Base-by-base conservation (phyloP, 768 basidiomycete species). In the Lactifluus echinatus region DNA sequence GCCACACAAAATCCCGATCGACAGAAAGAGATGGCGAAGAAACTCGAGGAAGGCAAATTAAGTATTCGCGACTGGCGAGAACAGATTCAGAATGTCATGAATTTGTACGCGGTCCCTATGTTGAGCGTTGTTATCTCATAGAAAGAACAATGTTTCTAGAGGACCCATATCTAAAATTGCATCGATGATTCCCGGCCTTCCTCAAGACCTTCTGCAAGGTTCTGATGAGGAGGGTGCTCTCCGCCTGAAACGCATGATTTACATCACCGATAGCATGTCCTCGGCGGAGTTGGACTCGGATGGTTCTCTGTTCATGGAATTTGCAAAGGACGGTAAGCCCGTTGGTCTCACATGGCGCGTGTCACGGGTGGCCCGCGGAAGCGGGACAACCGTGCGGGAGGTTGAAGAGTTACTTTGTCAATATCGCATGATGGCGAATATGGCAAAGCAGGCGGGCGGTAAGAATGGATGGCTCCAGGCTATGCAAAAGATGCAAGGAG, bases 111-210 rank as follows among this genome's bases (percentile, higher is more conserved):
- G n/a, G 36, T 51, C 49, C 49, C 37, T 49, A 47, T 59, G n/a
- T 11, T 59, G 57, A 34, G 66, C 43, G 46, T 64, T 54, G 48
- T 49, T 53, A 39, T 49, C 29, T 56, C 29, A 47, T 15, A 50
- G 46, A 19, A 57, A 44, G 21, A 58, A 15, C 54, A 62, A 23
- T 36, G 12, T 29, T 59, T 62, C 8, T 66, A 96, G 94, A 91
- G 96, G 96, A n/a, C 94, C 96, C 8, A 83, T 99, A 53, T 92
- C 89, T 67, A 99, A 99, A 73, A 94, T 99, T 66, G 93, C 96
- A 28, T 92, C 89, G 15, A 97, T 98, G 93, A 99, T 99, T 59
- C 96, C 96, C 3, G 96, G 96, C 26, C 80, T 99, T 60, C 89
- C 92, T 12, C 89, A 93, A 64, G 92, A 91, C 42, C 73, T 98